These are phyloP conservation scores for Yamadazyma songkhlaensis DNA, from an alignment of 1,139 yeast species.

Conservation along the genomic window DNA sequence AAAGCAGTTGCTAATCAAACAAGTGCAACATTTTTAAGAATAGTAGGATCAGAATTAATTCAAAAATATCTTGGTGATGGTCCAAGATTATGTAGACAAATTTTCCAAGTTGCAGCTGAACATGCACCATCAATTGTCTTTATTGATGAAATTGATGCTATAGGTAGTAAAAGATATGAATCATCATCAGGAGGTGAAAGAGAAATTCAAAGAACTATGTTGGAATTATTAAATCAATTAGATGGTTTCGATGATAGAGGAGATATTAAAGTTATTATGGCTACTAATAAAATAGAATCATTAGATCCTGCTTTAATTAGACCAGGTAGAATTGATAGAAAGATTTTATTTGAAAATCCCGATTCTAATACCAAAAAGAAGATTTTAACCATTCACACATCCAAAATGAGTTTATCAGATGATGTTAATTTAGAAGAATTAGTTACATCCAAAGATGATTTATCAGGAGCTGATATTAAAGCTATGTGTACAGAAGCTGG, in stretches of 20 bases:
- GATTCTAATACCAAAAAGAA: conserved; percentile 91
- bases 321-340: conserved; percentile 98
- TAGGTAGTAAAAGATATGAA: conserved; percentile 96
- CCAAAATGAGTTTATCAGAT: conserved; percentile 85
- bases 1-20: conserved; percentile 99
- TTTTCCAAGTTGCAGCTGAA: conserved; percentile 95
- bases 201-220: conserved; percentile 97
- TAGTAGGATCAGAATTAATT: conserved; percentile 95
- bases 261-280: conserved; percentile 98
- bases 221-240: conserved; percentile 91
- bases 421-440: conserved; percentile 91
- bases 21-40: conserved; percentile 91
- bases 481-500: conserved; percentile 99
- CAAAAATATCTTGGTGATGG: conserved; percentile 98
- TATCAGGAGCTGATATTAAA: conserved; percentile 97
- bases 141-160: conserved; percentile 98
- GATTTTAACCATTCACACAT: conserved; percentile 89
- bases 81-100: conserved; percentile 90
- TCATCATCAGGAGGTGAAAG: conserved; percentile 97
- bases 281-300: conserved; percentile 93
- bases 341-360: conserved; percentile 94
- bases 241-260: conserved; percentile 99
- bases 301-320: conserved; percentile 97
- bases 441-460: conserved; percentile 89
- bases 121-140: conserved; percentile 97